phyloP scores from a whole-genome alignment of 169 alveolate genomes.

The Plasmodium reichenowi region DNA sequence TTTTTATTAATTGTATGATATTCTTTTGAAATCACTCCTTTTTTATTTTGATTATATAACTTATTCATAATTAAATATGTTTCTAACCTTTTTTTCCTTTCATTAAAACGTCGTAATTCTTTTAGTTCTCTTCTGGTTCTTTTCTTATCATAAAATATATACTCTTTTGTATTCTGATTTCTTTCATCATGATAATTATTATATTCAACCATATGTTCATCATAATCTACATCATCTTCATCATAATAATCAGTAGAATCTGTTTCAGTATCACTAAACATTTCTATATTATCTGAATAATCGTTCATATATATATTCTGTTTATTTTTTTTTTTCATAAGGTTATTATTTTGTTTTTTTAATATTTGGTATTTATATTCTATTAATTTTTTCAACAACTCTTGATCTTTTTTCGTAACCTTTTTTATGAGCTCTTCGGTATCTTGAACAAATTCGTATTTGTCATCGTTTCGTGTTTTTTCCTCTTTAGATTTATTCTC shows the following conservation, averaged over 20 bases:
- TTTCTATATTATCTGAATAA: slow-evolving; percentile 45
- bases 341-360: slow-evolving; percentile 33
- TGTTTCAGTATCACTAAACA: slow-evolving; percentile 53
- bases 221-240: not conserved
- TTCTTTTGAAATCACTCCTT: slow-evolving; percentile 26
- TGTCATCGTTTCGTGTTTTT: not conserved
- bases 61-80: slow-evolving; percentile 65
- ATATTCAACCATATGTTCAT: not conserved
- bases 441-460: not conserved
- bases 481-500: not conserved
- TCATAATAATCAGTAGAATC: not conserved
- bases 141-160: not conserved
- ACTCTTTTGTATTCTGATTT: not conserved
- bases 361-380: slow-evolving; percentile 56
- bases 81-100: slow-evolving; percentile 54
- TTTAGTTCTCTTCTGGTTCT: slow-evolving; percentile 1
- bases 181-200: not conserved
- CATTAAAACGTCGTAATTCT: slow-evolving; percentile 20
- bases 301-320: slow-evolving; percentile 38
- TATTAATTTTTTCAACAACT: slow-evolving; percentile 37
- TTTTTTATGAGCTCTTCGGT: not conserved
- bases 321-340: slow-evolving; percentile 40
- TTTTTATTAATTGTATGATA: slow-evolving; percentile 52
- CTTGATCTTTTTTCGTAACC: slow-evolving; percentile 28
- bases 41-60: slow-evolving; percentile 35